Conservation (phyloP, 139 green algal species). For the Volvox reticuliferus region DNA sequence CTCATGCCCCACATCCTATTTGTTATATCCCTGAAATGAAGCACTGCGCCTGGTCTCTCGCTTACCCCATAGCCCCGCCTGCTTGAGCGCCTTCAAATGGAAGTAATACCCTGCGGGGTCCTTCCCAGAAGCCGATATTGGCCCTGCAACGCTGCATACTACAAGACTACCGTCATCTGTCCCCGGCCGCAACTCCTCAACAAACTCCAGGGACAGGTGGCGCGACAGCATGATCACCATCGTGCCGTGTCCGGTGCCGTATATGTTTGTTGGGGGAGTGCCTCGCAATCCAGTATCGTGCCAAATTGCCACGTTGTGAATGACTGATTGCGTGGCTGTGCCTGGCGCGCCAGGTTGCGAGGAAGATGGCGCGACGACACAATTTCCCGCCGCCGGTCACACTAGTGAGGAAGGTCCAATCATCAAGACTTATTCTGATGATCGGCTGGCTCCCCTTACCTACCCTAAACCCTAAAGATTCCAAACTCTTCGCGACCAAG, state of each 20-base stretch:
- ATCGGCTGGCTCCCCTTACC: no score
- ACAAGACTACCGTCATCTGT: background rate
- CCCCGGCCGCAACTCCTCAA: conserved; percentile 19
- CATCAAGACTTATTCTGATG: no score
- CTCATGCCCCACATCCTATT: no score
- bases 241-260: background rate
- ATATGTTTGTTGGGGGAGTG: background rate
- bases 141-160: conserved; percentile 39
- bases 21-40: no score
- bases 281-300: background rate
- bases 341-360: background rate
- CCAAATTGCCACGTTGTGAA: background rate
- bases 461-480: no score
- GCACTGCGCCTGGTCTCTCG: background rate
- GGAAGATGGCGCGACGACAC: background rate
- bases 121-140: conserved; percentile 50
- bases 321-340: background rate
- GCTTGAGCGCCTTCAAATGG: conserved; percentile 68
- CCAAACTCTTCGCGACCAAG: no score
- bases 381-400: background rate
- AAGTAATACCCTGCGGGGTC: conserved; percentile 76
- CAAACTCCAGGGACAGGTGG: conserved; percentile 10
- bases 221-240: background rate
- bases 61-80: conserved; percentile 71
- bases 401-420: no score